Evolutionary conservation across 192 early-diverging fungal genomes (phyloP).

Genomic region (Coemansia sp.): DNA sequence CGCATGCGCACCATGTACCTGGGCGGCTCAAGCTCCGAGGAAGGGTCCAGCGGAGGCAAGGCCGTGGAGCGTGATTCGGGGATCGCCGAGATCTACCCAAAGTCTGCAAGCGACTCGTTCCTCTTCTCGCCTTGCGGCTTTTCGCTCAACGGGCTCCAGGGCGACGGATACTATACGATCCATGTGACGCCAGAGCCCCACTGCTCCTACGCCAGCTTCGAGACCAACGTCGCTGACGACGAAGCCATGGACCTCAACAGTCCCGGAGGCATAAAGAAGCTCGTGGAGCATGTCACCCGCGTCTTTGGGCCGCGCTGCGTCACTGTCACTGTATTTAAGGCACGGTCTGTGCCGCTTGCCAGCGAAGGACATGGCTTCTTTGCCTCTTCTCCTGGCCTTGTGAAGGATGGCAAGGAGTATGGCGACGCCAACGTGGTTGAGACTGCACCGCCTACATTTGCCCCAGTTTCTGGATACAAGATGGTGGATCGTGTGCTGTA

Average conservation of each 20-base stretch:
- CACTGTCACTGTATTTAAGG: constrained; percentile 77
- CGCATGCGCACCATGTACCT: constrained; percentile 79
- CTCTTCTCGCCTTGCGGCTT: constrained; percentile 97
- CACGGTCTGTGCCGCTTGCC: constrained; percentile 22
- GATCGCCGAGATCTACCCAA: constrained; percentile 78
- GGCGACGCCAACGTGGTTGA: constrained; percentile 12
- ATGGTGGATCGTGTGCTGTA: constrained; percentile 71
- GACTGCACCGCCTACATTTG: constrained; percentile 42
- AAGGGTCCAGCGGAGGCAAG: constrained; percentile 63
- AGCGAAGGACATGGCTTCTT: not conserved
- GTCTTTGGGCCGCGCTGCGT: constrained; percentile 82
- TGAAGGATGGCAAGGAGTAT: constrained; percentile 3
- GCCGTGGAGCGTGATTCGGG: constrained; percentile 76
- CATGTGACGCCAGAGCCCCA: constrained; percentile 97
- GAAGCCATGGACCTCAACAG: constrained; percentile 40
- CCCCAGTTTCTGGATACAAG: constrained; percentile 61
- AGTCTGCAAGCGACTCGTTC: constrained; percentile 80
- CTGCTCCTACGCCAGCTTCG: constrained; percentile 99
- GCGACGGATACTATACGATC: constrained; percentile 91
- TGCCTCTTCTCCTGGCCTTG: not conserved
- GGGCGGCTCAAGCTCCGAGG: constrained; percentile 55
- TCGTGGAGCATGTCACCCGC: constrained; percentile 73
- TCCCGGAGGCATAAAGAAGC: constrained; percentile 59
- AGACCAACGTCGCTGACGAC: constrained; percentile 82
- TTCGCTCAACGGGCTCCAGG: constrained; percentile 83